Conservation (phyloP, 257 asterid species). For the Vinca minor region DNA sequence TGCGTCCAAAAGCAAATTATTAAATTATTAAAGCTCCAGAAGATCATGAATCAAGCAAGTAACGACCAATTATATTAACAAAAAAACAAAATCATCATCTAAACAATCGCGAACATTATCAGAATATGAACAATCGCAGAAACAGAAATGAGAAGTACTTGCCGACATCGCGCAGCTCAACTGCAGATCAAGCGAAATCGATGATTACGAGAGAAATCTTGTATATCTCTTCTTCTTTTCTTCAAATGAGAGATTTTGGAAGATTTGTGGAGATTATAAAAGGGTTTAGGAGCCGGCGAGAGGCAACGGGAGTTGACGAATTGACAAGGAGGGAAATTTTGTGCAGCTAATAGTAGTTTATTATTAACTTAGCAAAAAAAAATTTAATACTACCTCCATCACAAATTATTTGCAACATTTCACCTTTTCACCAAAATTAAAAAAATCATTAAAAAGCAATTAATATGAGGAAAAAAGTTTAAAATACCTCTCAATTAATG, state of each 20-base stretch:
- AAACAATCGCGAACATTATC: background rate
- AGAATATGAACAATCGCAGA: background rate
- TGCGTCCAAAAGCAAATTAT: background rate
- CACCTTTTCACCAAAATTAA: no score
- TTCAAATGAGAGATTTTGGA: background rate
- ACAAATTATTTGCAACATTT: no score
- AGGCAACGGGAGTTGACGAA: conserved; percentile 33
- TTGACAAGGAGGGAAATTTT: conserved; percentile 6
- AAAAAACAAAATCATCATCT: background rate
- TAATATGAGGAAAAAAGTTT: no score
- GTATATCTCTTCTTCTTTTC: no score
- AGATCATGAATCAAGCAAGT: background rate
- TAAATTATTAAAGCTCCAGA: background rate
- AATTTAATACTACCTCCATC: no score
- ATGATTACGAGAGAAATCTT: background rate
- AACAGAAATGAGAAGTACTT: conserved; percentile 18
- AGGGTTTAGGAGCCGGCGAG: conserved; percentile 27
- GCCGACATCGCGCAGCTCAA: conserved; percentile 43
- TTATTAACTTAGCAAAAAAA: no score
- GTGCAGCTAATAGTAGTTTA: no score
- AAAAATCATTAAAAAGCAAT: no score
- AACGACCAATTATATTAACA: background rate
- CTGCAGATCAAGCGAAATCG: background rate
- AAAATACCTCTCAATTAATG: no score
- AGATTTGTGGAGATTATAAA: conserved; percentile 12